Percentiles rank a stretch among this genome's conserved stretches.
Evolutionary conservation across 2,329 filamentous ascomycete species (phyloP).

Genomic region (Zopfia rhizophila): DNA sequence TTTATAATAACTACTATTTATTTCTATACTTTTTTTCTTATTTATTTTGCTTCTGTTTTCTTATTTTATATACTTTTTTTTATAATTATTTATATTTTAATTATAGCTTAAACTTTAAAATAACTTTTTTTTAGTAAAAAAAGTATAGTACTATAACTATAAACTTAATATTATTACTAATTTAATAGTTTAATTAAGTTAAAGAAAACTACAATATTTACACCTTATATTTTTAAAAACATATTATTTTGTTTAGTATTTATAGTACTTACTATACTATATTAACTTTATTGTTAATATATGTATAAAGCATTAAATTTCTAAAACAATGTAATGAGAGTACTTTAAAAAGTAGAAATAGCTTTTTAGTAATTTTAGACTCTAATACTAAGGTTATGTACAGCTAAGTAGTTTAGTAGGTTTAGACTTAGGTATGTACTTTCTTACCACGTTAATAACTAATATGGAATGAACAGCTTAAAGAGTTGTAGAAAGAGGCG

Average conservation of each 20-base stretch:
- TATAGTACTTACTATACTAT: slow-evolving; percentile 5
- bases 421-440: not conserved
- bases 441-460: not conserved
- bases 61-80: no score
- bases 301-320: slow-evolving; percentile 4
- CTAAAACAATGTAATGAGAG: slow-evolving; percentile 6
- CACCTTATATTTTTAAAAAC: slow-evolving; percentile 2
- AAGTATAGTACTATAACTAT: slow-evolving; percentile 2
- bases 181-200: slow-evolving; percentile 4
- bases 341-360: slow-evolving; percentile 9
- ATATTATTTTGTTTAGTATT: slow-evolving; percentile 2
- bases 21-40: no score
- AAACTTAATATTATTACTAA: slow-evolving; percentile 11
- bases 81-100: no score
- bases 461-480: slow-evolving; percentile 6
- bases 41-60: no score
- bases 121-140: slow-evolving; percentile 1
- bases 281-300: slow-evolving; percentile 3
- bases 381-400: slow-evolving; percentile 1
- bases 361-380: slow-evolving; percentile 4
- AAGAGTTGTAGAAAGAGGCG: slow-evolving; percentile 2
- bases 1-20: no score
- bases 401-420: slow-evolving; percentile 3
- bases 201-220: not conserved
- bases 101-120: no score